phyloP scores from a whole-genome alignment of 768 basidiomycete species.

The Podaxis sp. region DNA sequence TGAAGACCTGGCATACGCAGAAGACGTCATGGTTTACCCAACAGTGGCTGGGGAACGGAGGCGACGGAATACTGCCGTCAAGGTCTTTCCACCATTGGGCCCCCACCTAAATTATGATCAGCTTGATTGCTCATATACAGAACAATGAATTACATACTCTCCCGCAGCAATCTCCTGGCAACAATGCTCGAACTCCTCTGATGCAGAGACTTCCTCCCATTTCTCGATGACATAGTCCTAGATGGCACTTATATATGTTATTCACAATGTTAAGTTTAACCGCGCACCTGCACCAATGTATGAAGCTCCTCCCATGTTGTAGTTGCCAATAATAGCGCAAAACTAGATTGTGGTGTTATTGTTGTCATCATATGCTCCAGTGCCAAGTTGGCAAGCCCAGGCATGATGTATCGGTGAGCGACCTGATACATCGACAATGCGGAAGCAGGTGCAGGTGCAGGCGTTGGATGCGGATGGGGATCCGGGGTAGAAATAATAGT shows the following conservation, averaged over 20 bases:
- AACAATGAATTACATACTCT: constrained; percentile 47
- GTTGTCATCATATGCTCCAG: constrained; percentile 72
- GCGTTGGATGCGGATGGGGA: constrained; percentile 71
- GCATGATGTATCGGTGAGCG: constrained; percentile 73
- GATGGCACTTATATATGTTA: constrained; percentile 3
- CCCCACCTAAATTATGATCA: constrained; percentile 53
- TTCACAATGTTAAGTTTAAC: constrained; percentile 14
- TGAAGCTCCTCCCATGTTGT: constrained; percentile 65
- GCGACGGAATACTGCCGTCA: constrained; percentile 65
- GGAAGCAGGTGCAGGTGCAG: constrained; percentile 61
- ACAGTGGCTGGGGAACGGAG: constrained; percentile 53
- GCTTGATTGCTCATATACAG: constrained; percentile 1
- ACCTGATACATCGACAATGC: constrained; percentile 75
- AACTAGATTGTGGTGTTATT: constrained; percentile 63
- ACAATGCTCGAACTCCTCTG: constrained; percentile 64
- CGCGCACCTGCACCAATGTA: constrained; percentile 53
- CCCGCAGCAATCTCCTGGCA: constrained; percentile 72
- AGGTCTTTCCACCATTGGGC: constrained; percentile 63
- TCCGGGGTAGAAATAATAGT: constrained; percentile 42
- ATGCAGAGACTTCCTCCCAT: constrained; percentile 68
- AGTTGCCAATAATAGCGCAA: constrained; percentile 68
- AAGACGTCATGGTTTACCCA: constrained; percentile 13
- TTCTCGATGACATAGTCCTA: constrained; percentile 76
- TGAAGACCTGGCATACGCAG: not conserved
- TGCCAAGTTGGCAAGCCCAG: constrained; percentile 61